Evolutionary conservation across 768 basidiomycete species (phyloP).

Genomic region (Chalciporus sphaerocephalus): DNA sequence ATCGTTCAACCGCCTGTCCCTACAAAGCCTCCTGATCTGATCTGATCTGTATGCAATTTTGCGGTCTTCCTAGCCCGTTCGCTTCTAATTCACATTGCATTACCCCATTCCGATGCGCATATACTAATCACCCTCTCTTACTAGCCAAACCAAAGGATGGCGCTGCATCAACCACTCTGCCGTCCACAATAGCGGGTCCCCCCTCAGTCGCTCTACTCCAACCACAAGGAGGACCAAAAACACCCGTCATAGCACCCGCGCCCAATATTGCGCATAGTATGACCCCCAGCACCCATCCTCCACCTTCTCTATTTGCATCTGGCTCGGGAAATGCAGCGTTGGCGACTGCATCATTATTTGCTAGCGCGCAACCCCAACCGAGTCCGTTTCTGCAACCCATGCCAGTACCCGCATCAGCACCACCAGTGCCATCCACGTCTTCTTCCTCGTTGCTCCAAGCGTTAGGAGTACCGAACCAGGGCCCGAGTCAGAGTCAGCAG

Average conservation of each 20-base stretch:
- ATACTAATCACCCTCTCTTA: conserved; percentile 6
- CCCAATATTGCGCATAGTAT: conserved; percentile 23
- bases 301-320: conserved; percentile 25
- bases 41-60: no score
- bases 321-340: conserved; percentile 12
- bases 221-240: conserved; percentile 12
- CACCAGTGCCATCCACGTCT: conserved; percentile 11
- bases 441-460: conserved; percentile 28
- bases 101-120: background rate
- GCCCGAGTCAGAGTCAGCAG: conserved; percentile 11
- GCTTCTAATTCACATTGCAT: background rate
- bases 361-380: conserved; percentile 23
- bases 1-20: no score
- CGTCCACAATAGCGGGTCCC: conserved; percentile 9
- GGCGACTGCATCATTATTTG: conserved; percentile 15
- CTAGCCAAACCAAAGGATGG: conserved; percentile 26
- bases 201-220: conserved; percentile 4
- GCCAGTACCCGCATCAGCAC: conserved; percentile 14
- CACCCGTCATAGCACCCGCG: conserved; percentile 12
- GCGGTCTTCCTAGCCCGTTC: background rate
- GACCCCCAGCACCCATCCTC: conserved; percentile 31
- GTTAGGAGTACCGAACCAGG: conserved; percentile 18
- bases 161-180: conserved; percentile 6
- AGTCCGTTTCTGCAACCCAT: conserved; percentile 28
- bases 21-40: no score